These are phyloP conservation scores for Ogataea allantospora DNA, from an alignment of 805 yeast genomes.

Conservation along the genomic window DNA sequence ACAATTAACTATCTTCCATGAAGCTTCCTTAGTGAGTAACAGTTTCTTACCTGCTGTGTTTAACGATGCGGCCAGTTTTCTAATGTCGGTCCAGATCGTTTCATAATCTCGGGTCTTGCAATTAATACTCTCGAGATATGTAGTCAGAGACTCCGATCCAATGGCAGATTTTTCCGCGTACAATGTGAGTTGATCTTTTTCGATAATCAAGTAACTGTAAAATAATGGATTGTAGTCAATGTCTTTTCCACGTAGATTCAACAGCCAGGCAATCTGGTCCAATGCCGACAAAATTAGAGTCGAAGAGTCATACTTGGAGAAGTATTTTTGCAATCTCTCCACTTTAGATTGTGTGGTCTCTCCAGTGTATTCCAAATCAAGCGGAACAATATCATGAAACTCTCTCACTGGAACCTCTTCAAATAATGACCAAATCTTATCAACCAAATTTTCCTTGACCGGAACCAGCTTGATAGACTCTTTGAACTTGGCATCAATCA, in stretches of 20 bases:
- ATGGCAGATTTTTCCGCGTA: slow-evolving; percentile 38
- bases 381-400: slow-evolving; percentile 45
- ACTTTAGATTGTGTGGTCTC: slow-evolving; percentile 60
- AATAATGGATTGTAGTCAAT: slow-evolving; percentile 56
- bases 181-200: slow-evolving; percentile 38
- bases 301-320: slow-evolving; percentile 28
- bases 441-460: slow-evolving; percentile 47
- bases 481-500: slow-evolving; percentile 32
- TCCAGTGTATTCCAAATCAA: slow-evolving; percentile 62
- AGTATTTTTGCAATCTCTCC: slow-evolving; percentile 41
- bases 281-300: slow-evolving; percentile 46
- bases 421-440: slow-evolving; percentile 48
- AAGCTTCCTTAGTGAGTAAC: slow-evolving; percentile 53
- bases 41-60: slow-evolving; percentile 32
- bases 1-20: slow-evolving; percentile 67
- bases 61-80: slow-evolving; percentile 34
- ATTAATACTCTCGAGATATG: slow-evolving; percentile 42
- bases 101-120: slow-evolving; percentile 44
- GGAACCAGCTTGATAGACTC: slow-evolving; percentile 40
- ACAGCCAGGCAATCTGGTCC: slow-evolving; percentile 90
- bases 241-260: slow-evolving; percentile 67
- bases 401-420: slow-evolving; percentile 64
- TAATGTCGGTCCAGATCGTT: slow-evolving; percentile 45
- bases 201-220: slow-evolving; percentile 48
- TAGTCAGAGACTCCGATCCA: slow-evolving; percentile 28